Evolutionary conservation across 192 early-diverging fungal genomes (phyloP).

Genomic region (Haplosporangium gracile): DNA sequence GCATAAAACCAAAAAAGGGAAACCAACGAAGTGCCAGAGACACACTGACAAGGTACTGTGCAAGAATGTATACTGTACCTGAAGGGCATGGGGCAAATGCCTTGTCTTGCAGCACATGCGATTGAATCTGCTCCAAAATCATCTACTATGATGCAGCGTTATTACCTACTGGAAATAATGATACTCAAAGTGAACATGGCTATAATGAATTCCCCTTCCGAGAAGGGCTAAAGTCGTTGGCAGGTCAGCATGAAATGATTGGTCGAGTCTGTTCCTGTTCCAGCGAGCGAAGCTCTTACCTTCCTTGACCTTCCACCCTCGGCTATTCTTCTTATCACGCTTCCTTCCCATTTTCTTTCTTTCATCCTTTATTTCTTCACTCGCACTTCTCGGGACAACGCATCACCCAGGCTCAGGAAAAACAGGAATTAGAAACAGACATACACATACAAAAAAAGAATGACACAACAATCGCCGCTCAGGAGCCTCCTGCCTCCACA

Average conservation of each 20-base stretch:
- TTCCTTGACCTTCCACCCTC: not conserved
- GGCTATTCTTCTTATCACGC: not conserved
- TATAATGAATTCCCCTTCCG: not conserved
- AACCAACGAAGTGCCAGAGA: not conserved
- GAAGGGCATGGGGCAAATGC: not conserved
- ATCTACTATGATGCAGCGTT: not conserved
- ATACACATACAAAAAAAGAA: not conserved
- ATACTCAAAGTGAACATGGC: not conserved
- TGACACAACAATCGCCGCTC: slow-evolving; percentile 21
- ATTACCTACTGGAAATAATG: not conserved
- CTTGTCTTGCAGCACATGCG: not conserved
- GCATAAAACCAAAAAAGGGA: slow-evolving; percentile 5
- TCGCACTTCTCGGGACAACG: not conserved
- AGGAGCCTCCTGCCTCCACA: slow-evolving; percentile 29
- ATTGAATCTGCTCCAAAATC: not conserved
- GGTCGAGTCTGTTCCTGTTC: not conserved
- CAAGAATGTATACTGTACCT: not conserved
- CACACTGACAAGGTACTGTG: not conserved
- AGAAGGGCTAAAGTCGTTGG: not conserved
- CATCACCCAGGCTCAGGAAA: not conserved
- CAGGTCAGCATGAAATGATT: not conserved
- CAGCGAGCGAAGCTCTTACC: not conserved
- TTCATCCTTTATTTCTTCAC: not conserved
- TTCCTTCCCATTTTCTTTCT: not conserved
- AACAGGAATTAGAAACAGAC: not conserved